A percentile compares a stretch with the other conserved stretches of the same genome.
These are phyloP conservation scores for Calonectria ilicicola DNA, from an alignment of 2,329 filamentous ascomycete genomes.

Conservation along the genomic window DNA sequence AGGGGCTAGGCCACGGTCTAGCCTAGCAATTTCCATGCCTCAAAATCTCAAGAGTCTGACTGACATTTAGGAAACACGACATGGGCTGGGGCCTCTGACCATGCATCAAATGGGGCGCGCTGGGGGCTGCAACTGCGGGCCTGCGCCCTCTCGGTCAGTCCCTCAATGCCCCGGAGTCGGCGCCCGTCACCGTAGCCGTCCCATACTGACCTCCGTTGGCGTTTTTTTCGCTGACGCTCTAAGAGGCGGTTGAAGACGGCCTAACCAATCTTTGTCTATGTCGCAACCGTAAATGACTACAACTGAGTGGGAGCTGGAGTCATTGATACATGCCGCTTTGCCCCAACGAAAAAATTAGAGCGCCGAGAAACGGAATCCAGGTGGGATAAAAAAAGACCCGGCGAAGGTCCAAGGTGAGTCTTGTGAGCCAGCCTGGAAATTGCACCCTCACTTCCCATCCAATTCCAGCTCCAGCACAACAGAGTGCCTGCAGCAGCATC, in stretches of 20 bases:
- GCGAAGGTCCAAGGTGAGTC: slow-evolving; percentile 20
- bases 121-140: not conserved
- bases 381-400: slow-evolving; percentile 22
- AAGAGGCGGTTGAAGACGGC: slow-evolving; percentile 15
- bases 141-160: slow-evolving; percentile 23
- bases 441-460: slow-evolving; percentile 16
- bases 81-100: slow-evolving; percentile 7
- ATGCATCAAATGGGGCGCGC: not conserved
- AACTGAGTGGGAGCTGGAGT: not conserved
- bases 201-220: slow-evolving; percentile 13
- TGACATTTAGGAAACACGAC: slow-evolving; percentile 22
- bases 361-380: slow-evolving; percentile 12
- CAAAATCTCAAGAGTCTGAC: slow-evolving; percentile 16
- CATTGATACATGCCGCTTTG: slow-evolving; percentile 1
- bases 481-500: not conserved
- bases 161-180: slow-evolving; percentile 19
- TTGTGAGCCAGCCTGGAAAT: slow-evolving; percentile 18
- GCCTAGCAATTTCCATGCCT: slow-evolving; percentile 12
- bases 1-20: slow-evolving; percentile 7
- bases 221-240: slow-evolving; percentile 3
- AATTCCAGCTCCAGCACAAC: slow-evolving; percentile 6
- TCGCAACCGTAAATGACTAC: not conserved
- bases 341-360: slow-evolving; percentile 23
- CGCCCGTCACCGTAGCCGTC: slow-evolving; percentile 20
- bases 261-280: slow-evolving; percentile 8